A percentile compares a stretch with the other conserved stretches of the same genome.
These are phyloP conservation scores for Globisporangium irregulare DNA, from an alignment of 352 stramenopile species.

Conservation along the genomic window DNA sequence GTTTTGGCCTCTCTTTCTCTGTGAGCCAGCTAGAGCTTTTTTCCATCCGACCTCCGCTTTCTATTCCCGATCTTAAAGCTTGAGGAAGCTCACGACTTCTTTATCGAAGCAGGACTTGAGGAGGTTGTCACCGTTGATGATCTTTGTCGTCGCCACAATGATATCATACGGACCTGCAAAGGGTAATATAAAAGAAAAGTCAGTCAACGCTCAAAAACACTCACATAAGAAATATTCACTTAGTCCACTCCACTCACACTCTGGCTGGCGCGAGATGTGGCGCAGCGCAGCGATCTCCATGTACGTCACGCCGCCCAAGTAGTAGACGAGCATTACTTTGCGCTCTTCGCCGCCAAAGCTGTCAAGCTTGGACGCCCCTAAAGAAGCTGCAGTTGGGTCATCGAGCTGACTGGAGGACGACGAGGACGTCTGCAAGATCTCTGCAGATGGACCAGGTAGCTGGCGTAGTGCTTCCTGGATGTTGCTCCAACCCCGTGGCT, in stretches of 20 bases:
- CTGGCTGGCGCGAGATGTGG: constrained; percentile 90
- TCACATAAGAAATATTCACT: neutral
- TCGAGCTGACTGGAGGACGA: constrained; percentile 9
- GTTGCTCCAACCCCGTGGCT: constrained; percentile 68
- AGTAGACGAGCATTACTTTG: constrained; percentile 96
- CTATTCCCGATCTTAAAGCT: constrained; percentile 33
- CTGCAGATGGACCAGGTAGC: constrained; percentile 71
- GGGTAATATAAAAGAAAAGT: constrained; percentile 13
- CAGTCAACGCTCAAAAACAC: neutral
- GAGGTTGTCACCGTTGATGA: constrained; percentile 83
- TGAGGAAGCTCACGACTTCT: constrained; percentile 73
- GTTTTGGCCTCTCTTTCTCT: neutral
- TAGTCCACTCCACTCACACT: constrained; percentile 67
- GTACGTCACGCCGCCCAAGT: constrained; percentile 94
- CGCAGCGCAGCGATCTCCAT: constrained; percentile 96
- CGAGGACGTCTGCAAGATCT: constrained; percentile 61
- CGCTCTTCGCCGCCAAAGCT: constrained; percentile 69
- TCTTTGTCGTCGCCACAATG: constrained; percentile 93
- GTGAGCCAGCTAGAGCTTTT: neutral
- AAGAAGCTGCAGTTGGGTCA: constrained; percentile 16
- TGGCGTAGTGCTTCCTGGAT: constrained; percentile 84
- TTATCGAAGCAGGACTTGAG: constrained; percentile 88
- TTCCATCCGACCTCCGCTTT: neutral
- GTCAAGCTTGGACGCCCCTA: constrained; percentile 50
- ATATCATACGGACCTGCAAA: constrained; percentile 85